A percentile compares a stretch with the other conserved stretches of the same genome.
Conservation (phyloP, 2,329 filamentous ascomycete genomes). For the Orbilia oligospora region DNA sequence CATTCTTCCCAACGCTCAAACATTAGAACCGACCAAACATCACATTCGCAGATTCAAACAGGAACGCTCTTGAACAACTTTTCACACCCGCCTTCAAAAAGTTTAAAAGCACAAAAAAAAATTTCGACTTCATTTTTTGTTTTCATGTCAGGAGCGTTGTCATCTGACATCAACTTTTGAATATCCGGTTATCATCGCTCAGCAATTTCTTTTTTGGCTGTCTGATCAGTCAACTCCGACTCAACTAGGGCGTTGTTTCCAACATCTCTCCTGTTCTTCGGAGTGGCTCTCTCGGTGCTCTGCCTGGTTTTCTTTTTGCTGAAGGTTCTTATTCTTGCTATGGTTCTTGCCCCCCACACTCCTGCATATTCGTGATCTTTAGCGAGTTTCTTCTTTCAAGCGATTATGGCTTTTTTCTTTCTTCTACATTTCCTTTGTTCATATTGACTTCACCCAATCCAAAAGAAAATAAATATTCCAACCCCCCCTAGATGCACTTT, state of each 20-base stretch:
- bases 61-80: conserved; percentile 24
- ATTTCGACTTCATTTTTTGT: conserved; percentile 53
- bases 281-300: conserved; percentile 42
- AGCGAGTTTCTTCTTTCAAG: conserved; percentile 58
- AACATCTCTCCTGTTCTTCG: background rate
- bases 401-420: conserved; percentile 49
- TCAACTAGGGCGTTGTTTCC: conserved; percentile 14
- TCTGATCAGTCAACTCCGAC: conserved; percentile 47
- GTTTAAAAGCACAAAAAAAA: conserved; percentile 59
- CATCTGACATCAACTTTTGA: conserved; percentile 45
- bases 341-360: conserved; percentile 40
- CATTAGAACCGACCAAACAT: conserved; percentile 16
- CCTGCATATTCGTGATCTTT: conserved; percentile 57
- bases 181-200: conserved; percentile 46
- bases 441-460: conserved; percentile 57
- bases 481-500: conserved; percentile 59
- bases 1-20: background rate
- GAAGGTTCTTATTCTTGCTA: conserved; percentile 47
- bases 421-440: conserved; percentile 58
- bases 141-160: conserved; percentile 56
- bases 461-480: conserved; percentile 61
- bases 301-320: conserved; percentile 41
- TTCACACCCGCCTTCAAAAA: conserved; percentile 32
- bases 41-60: conserved; percentile 31
- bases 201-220: conserved; percentile 37